Evolutionary conservation across 805 yeast genomes (phyloP), one percentile per base, ranked within the genome.

Genomic region (Starmera quercuum): DNA sequence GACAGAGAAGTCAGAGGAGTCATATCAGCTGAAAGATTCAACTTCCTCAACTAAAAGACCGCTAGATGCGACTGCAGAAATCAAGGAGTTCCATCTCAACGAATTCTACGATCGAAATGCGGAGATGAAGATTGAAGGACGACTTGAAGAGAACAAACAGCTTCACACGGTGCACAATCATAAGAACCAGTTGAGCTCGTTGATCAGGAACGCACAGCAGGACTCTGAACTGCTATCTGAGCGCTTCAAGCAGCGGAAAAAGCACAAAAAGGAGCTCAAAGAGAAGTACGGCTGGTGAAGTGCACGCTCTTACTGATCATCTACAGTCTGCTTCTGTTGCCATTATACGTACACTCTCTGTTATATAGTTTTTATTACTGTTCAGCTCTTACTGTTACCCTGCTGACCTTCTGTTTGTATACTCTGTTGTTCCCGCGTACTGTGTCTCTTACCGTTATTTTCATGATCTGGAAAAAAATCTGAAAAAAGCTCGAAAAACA

Each of bases 191-290:
- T 35, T 52, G 28, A 40, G 45, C 4, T 42, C 56, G 2, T 35
- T 52, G 22, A 41, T 52, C 29, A 50, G 49, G 31, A 52, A 52
- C 37, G 56, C 56, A 2, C 14, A 42, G 14, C 39, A 39, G 31
- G 46, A 52, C 15, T 35, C 44, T 18, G 55, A 47, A 6, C 18
- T 52, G 2, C 32, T 52, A 4, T 33, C 41, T n/a, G 52, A 47
- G 31, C 41, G 40, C 27, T 41, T 45, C 17, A 51, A 50, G 25
- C 35, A 40, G 4, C 47, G 40, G 22, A 50, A 52, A 31, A 42
- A 35, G 25, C 21, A 31, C 2, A 45, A 45, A 16, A 51, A 38
- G 33, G 55, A 50, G 18, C 33, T 40, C 13, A 42, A 44, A 6
- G 40, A 40, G 4, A 36, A 45, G 16, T 48, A 45, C 20, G 56